These are phyloP conservation scores for Emmonsiellopsis sp. DNA, from an alignment of 2,329 filamentous ascomycete genomes.

Conservation along the genomic window DNA sequence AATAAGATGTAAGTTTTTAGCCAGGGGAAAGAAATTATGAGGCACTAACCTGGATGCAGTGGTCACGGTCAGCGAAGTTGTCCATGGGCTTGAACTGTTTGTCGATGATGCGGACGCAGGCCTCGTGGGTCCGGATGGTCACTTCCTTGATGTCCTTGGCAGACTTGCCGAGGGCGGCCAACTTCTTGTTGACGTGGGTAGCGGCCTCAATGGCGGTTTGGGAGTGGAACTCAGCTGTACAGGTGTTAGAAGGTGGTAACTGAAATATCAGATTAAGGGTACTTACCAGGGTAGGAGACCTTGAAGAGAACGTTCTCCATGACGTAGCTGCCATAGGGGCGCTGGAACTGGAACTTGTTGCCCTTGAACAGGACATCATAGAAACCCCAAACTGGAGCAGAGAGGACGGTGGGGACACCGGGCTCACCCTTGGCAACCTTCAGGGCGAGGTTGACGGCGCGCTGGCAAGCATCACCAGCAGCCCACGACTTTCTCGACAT, in stretches of 20 bases:
- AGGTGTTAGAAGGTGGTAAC: conserved; percentile 14
- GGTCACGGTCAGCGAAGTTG: conserved; percentile 98
- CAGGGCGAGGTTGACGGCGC: conserved; percentile 80
- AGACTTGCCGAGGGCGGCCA: conserved; percentile 77
- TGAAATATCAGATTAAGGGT: neutral
- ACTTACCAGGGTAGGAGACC: conserved; percentile 87
- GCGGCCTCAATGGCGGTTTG: conserved; percentile 96
- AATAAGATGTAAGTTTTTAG: conserved; percentile 10
- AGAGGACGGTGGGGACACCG: conserved; percentile 85
- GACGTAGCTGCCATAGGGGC: conserved; percentile 93
- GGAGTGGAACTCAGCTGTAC: conserved; percentile 83
- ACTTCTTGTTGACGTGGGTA: conserved; percentile 73
- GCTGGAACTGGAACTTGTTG: conserved; percentile 92
- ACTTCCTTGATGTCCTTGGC: conserved; percentile 89
- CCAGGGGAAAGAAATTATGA: neutral
- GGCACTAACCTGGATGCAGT: conserved; percentile 71
- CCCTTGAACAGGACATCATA: conserved; percentile 97
- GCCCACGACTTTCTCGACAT: conserved; percentile 99
- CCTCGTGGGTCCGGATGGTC: conserved; percentile 94
- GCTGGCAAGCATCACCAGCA: conserved; percentile 94
- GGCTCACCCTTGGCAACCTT: conserved; percentile 88
- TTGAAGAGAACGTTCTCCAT: conserved; percentile 99
- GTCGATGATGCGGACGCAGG: conserved; percentile 97
- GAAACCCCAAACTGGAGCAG: conserved; percentile 91
- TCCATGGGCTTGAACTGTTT: conserved; percentile 99